Evolutionary conservation across 352 stramenopile genomes (phyloP).

Genomic region (Peronospora belbahrii): DNA sequence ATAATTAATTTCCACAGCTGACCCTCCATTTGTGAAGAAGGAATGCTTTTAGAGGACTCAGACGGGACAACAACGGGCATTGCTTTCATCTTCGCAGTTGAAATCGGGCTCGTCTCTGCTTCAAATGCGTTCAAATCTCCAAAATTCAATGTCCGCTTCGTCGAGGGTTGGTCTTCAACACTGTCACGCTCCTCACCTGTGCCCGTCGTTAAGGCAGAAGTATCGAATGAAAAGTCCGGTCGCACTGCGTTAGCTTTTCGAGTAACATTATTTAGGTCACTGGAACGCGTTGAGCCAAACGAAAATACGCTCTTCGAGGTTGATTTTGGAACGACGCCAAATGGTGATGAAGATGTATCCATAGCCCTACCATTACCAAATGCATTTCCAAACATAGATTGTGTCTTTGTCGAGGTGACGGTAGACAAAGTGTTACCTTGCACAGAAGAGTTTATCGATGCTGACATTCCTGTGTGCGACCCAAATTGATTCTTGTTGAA

Average conservation of each 20-base stretch:
- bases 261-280: slow-evolving; percentile 3
- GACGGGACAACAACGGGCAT: background rate
- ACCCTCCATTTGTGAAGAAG: slow-evolving; percentile 43
- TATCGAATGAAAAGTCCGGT: slow-evolving; percentile 30
- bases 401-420: slow-evolving; percentile 7
- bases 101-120: slow-evolving; percentile 5
- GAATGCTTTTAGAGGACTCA: slow-evolving; percentile 12
- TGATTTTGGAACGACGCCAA: slow-evolving; percentile 19
- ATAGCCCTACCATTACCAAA: slow-evolving; percentile 10
- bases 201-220: slow-evolving; percentile 8
- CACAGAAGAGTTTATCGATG: background rate
- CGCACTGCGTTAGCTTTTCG: slow-evolving; percentile 5
- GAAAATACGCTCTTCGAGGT: slow-evolving; percentile 19
- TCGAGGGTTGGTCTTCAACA: slow-evolving; percentile 7
- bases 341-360: slow-evolving; percentile 23
- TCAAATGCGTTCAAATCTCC: slow-evolving; percentile 15
- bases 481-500: slow-evolving; percentile 24
- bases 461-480: slow-evolving; percentile 7
- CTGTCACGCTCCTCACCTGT: slow-evolving; percentile 4
- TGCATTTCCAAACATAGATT: slow-evolving; percentile 14
- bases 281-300: slow-evolving; percentile 11
- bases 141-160: slow-evolving; percentile 30
- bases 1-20: slow-evolving; percentile 67
- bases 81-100: slow-evolving; percentile 3
- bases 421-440: background rate